Evolutionary conservation across 2,329 filamentous ascomycete species (phyloP).

Genomic region (Epicoccum sorghinum): DNA sequence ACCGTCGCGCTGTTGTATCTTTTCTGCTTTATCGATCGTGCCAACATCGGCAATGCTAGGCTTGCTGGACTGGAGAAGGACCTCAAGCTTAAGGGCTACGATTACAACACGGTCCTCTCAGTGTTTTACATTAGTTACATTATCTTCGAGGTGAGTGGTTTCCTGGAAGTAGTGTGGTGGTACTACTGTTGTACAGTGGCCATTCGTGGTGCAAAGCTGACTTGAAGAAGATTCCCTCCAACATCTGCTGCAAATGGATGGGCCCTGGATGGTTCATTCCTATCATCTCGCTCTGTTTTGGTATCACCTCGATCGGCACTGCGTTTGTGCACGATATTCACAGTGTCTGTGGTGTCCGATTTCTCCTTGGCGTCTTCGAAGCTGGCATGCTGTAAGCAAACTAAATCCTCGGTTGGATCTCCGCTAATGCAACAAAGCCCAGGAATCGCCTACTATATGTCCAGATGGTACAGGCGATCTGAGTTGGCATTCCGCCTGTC

Average conservation of each 20-base stretch:
- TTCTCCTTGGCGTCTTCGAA: constrained; percentile 70
- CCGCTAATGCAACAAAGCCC: neutral
- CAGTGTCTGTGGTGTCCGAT: constrained; percentile 65
- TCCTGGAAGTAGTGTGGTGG: constrained; percentile 59
- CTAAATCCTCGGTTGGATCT: too few relatives aligned
- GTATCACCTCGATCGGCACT: constrained; percentile 67
- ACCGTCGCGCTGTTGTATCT: constrained; percentile 71
- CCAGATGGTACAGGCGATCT: constrained; percentile 72
- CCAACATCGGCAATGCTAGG: constrained; percentile 75
- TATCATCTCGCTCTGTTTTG: constrained; percentile 66
- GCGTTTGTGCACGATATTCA: constrained; percentile 66
- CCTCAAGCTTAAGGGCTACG: constrained; percentile 64
- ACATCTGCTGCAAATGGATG: constrained; percentile 71
- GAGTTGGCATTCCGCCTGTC: constrained; percentile 72
- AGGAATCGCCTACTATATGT: constrained; percentile 73
- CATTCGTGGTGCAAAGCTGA: constrained; percentile 44
- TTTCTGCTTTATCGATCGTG: constrained; percentile 77
- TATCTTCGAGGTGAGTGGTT: constrained; percentile 52
- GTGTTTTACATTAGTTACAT: constrained; percentile 77
- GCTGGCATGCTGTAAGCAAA: constrained; percentile 65
- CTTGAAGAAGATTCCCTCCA: constrained; percentile 67
- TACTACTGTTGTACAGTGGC: constrained; percentile 49
- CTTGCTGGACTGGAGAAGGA: constrained; percentile 70
- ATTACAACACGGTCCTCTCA: constrained; percentile 72
- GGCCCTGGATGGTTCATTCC: constrained; percentile 77